Base-by-base conservation (phyloP, 768 basidiomycete species). In the Boletus insuetus region DNA sequence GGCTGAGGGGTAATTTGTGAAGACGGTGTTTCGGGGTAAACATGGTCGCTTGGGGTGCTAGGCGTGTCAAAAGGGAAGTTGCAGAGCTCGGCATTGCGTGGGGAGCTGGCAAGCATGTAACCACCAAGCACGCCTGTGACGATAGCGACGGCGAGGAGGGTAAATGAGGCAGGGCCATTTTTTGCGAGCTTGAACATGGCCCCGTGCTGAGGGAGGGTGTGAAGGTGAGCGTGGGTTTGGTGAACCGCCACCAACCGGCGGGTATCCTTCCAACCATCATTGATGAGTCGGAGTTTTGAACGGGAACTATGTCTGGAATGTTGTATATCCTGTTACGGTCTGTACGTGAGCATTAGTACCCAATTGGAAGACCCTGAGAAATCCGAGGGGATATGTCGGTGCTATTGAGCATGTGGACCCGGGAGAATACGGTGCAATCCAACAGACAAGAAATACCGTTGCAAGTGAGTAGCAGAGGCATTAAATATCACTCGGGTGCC, bases 51-150 rank as follows among this genome's bases (percentile, higher is more conserved):
- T 12, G 38, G 9, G 6, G n/a, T 6, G 12, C 6, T 14, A 7
- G 32, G 29, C 0, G 29, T 24, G 29, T 60, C 58, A 8, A 65
- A 60, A 26, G 66, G 66, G 19, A 64, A 38, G 19, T 42, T 19
- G 46, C 69, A 69, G 12, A 60, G 51, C 14, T 62, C 66, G 17
- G 56, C 35, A 31, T 46, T 60, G 50, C 11, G 55, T n/a, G 53
- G 22, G 1, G 67, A 58, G 32, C 48, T 50, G 20, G 63, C 49
- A 19, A 69, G 47, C 32, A 63, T 49, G 47, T 70, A 65, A 47
- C 67, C 68, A 12, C 67, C 64, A 14, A 69, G 46, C 19, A 69
- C 37, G 13, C 69, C 68, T 1, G 56, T 58, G 22, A 70, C 24
- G 24, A 69, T 58, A 1, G 67, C 52, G 32, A 59, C 35, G 38